Conservation (phyloP, 352 stramenopile genomes). For the Globisporangium paddicum region DNA sequence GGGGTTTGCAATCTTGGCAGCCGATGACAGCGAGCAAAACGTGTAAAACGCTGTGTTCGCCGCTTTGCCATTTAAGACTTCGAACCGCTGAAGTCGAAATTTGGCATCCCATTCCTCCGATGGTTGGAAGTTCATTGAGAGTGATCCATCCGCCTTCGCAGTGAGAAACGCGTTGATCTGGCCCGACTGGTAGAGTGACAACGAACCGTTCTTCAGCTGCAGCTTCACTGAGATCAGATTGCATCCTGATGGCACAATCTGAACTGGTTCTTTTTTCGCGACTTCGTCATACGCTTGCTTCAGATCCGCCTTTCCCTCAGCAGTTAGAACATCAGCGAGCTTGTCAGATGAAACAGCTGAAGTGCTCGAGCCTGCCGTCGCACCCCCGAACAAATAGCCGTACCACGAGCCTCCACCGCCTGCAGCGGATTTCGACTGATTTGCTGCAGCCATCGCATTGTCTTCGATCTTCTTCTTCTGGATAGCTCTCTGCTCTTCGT, state of each 20-base stretch:
- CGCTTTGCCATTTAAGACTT: constrained; percentile 54
- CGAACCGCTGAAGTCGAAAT: constrained; percentile 62
- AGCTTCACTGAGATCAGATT: constrained; percentile 67
- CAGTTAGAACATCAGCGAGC: constrained; percentile 47
- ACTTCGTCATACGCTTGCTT: constrained; percentile 75
- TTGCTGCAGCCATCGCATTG: constrained; percentile 19
- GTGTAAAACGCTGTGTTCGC: constrained; percentile 39
- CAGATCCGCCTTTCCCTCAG: constrained; percentile 57
- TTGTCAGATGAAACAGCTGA: constrained; percentile 18
- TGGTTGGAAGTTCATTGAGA: constrained; percentile 57
- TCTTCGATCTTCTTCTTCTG: constrained; percentile 26
- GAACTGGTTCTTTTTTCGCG: constrained; percentile 39
- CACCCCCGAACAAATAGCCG: constrained; percentile 69
- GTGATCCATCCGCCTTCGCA: constrained; percentile 40
- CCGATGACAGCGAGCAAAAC: constrained; percentile 54
- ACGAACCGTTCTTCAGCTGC: constrained; percentile 44
- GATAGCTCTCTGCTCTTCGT: constrained; percentile 29
- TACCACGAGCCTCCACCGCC: constrained; percentile 60
- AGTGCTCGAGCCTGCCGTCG: constrained; percentile 4
- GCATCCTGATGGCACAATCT: constrained; percentile 52
- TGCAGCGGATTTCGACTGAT: constrained; percentile 12
- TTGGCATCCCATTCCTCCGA: constrained; percentile 59
- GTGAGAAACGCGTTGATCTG: constrained; percentile 44
- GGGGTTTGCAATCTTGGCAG: constrained; percentile 16
- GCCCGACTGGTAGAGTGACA: constrained; percentile 49